These are phyloP conservation scores for Allium sativum DNA, from an alignment of 106 monocot species.

Conservation along the genomic window DNA sequence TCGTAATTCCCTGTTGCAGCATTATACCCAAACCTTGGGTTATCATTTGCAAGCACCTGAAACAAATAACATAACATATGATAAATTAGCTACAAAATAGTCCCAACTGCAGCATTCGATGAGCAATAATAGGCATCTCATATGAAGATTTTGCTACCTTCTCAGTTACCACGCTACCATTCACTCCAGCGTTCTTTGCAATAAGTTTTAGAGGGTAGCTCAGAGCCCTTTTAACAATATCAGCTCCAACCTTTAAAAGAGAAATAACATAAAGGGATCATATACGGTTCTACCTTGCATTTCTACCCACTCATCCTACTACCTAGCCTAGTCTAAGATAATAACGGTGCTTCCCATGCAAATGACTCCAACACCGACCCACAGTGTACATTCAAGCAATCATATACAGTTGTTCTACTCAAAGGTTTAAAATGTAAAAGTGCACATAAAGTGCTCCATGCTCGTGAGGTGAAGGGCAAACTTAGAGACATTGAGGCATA, in stretches of 20 bases:
- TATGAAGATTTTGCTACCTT: slow-evolving; percentile 23
- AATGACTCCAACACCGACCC: no score
- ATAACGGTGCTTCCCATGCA: no score
- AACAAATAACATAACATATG: neutral
- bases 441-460: no score
- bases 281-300: neutral
- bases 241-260: slow-evolving; percentile 45
- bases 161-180: slow-evolving; percentile 67
- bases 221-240: slow-evolving; percentile 60
- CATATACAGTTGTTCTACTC: no score
- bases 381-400: no score
- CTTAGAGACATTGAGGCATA: no score
- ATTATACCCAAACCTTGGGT: slow-evolving; percentile 69
- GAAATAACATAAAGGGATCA: neutral
- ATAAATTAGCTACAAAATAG: neutral
- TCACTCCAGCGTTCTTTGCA: slow-evolving; percentile 77
- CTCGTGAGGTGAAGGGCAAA: no score
- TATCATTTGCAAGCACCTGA: slow-evolving; percentile 77
- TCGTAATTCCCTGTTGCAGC: slow-evolving; percentile 86
- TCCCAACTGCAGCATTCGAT: neutral
- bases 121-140: no score
- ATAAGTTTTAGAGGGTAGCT: slow-evolving; percentile 69
- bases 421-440: no score
- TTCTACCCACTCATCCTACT: no score
- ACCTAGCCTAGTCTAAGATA: no score